phyloP scores from a whole-genome alignment of 768 basidiomycete species.

The Multifurca ochricompacta region DNA sequence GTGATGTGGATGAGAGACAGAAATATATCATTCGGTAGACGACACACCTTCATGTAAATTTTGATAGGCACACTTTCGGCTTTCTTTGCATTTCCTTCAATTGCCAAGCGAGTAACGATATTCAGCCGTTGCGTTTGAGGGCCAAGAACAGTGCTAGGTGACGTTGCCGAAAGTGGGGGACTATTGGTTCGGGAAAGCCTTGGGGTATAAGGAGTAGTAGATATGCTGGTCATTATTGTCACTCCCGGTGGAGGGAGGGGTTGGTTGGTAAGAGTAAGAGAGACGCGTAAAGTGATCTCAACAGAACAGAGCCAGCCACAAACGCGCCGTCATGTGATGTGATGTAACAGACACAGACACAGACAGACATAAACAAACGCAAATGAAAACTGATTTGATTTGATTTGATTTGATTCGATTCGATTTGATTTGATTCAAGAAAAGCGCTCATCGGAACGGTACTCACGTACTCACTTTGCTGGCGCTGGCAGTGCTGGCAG shows the following conservation, averaged over 20 bases:
- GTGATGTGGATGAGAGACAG: neutral
- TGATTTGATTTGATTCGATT: too few species aligned
- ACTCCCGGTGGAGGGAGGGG: neutral
- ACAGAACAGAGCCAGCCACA: constrained; percentile 13
- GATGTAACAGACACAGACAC: neutral
- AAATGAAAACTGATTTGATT: too few species aligned
- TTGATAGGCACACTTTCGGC: constrained; percentile 60
- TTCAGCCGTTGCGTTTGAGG: constrained; percentile 41
- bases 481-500: too few species aligned
- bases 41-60: constrained; percentile 68
- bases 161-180: constrained; percentile 26
- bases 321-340: constrained; percentile 11
- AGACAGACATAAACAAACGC: too few species aligned
- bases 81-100: constrained; percentile 66
- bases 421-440: too few species aligned
- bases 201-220: constrained; percentile 13
- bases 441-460: constrained; percentile 6
- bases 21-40: neutral
- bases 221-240: constrained; percentile 7
- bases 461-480: neutral
- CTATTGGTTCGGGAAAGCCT: constrained; percentile 25
- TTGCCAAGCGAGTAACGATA: constrained; percentile 63
- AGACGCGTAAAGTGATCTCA: neutral
- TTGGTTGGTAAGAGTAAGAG: neutral
- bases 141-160: constrained; percentile 21